Evolutionary conservation across 495 filamentous ascomycete genomes (phyloP).

Genomic region (Platismatia glauca): DNA sequence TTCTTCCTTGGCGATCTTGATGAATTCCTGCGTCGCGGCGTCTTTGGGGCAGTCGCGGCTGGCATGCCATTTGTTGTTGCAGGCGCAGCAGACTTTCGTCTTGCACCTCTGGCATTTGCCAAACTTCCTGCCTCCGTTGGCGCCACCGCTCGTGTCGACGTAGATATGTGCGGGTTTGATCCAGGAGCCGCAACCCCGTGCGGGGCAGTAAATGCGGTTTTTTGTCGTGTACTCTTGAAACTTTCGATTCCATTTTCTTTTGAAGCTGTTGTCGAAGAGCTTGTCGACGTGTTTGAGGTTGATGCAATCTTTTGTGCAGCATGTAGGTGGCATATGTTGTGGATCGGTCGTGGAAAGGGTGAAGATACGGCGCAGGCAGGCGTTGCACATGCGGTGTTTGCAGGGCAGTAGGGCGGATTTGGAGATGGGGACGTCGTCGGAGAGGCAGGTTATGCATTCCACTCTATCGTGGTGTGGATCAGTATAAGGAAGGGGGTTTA

Average conservation of each 20-base stretch:
- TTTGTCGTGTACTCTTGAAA: constrained; percentile 64
- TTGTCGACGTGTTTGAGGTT: constrained; percentile 64
- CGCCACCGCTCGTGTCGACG: constrained; percentile 35
- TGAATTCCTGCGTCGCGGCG: constrained; percentile 53
- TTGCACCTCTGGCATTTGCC: constrained; percentile 59
- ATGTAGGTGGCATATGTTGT: constrained; percentile 69
- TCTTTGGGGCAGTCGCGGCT: constrained; percentile 61
- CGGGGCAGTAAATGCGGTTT: constrained; percentile 67
- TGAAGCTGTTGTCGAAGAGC: constrained; percentile 63
- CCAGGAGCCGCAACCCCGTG: constrained; percentile 60
- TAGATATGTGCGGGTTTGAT: constrained; percentile 61
- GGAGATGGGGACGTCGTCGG: constrained; percentile 48
- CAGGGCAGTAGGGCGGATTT: constrained; percentile 63
- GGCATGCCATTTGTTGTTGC: constrained; percentile 65
- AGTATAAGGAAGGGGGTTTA: neutral
- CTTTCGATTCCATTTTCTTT: constrained; percentile 67
- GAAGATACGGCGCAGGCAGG: constrained; percentile 65
- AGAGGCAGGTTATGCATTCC: constrained; percentile 60
- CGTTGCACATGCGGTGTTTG: constrained; percentile 67
- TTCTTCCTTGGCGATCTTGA: constrained; percentile 58
- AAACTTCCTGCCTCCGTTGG: constrained; percentile 33
- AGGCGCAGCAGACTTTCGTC: constrained; percentile 63
- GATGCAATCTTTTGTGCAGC: constrained; percentile 64
- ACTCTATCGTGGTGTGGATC: constrained; percentile 36
- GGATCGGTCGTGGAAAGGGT: constrained; percentile 63